Base-by-base conservation (phyloP, 1,284 basidiomycete genomes). In the Malassezia sp. region DNA sequence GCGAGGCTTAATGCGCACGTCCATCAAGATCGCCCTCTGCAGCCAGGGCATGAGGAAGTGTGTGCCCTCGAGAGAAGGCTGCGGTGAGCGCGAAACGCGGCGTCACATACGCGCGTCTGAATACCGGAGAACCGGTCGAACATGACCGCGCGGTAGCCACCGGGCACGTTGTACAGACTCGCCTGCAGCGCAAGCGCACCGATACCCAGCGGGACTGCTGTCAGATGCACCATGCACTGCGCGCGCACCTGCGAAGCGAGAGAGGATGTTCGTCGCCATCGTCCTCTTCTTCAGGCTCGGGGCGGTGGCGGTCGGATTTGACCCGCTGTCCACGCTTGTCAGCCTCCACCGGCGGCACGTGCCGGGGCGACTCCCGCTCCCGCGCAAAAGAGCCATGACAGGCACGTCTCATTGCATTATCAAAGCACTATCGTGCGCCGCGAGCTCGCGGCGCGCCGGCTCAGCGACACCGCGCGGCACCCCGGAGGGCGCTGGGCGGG, bases 101-200 rank as follows among this genome's bases (percentile, higher is more conserved):
- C 18, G 9, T 26, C 9, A 48, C 54, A 20, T 31, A 54, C 53
- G 5, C 23, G 23, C 18, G 39, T 50, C 53, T 64, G 57, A 38
- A 96, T 90, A 72, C 93, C 93, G 45, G 82, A 79, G 73, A 97
- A 97, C 63, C 91, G 79, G 74, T 97, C 91, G 73, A 97, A 97
- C 82, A 97, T 89, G 61, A 97, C 91, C 22, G 93, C 91, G 45
- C 85, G 79, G 74, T 83, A 89, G 36, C 90, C 89, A 42, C 71
- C 71, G 17, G 67, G 67, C 12, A 72, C 71, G 50, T 71, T 69
- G 56, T 71, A 71, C 37, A 72, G 58, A 28, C 62, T 65, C 7
- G 70, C 60, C 49, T 72, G 71, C n/a, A 67, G 54, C 10, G 60
- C 59, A 48, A 71, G 54, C n/a, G 67, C 59, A 17, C 61, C 65